Percentiles rank a stretch among this genome's conserved stretches.
Conservation (phyloP, 805 yeast genomes). For the Sugiyamaella floridensis region DNA sequence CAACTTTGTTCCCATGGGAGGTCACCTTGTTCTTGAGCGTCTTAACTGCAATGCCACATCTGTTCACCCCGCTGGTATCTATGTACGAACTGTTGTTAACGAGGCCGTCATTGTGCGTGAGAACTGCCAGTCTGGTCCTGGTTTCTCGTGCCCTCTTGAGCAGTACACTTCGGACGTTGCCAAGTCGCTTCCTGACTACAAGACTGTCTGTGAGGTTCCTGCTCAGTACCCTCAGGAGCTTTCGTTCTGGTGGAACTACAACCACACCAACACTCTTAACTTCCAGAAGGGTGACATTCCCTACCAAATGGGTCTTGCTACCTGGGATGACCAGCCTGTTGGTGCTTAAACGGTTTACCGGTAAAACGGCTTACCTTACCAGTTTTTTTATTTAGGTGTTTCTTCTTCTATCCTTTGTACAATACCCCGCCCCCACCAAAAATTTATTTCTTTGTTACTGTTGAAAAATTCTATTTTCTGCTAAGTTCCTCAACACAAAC, state of each 20-base stretch:
- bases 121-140: conserved; percentile 47
- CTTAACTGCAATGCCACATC: conserved; percentile 37
- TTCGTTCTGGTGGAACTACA: conserved; percentile 30
- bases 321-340: conserved; percentile 13
- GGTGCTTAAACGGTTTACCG: background rate
- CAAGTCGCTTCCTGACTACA: conserved; percentile 8
- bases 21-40: conserved; percentile 45
- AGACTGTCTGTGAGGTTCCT: conserved; percentile 14
- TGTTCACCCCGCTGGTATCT: conserved; percentile 23
- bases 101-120: conserved; percentile 50
- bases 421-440: background rate
- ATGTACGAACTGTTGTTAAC: conserved; percentile 44
- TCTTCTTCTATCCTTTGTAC: background rate
- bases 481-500: too few relatives aligned
- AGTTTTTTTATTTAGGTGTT: background rate
- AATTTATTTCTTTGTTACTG: too few relatives aligned
- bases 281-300: conserved; percentile 6
- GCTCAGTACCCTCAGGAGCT: conserved; percentile 19
- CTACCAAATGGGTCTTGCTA: conserved; percentile 6
- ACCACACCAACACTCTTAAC: conserved; percentile 10
- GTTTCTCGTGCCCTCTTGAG: conserved; percentile 40
- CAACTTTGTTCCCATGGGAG: conserved; percentile 54
- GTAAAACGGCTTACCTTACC: background rate
- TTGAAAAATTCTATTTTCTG: too few relatives aligned
- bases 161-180: conserved; percentile 22